Evolutionary conservation across 2,329 filamentous ascomycete genomes (phyloP), one percentile per base, ranked within the genome.

Genomic region (Ceratocystis alfenasii): DNA sequence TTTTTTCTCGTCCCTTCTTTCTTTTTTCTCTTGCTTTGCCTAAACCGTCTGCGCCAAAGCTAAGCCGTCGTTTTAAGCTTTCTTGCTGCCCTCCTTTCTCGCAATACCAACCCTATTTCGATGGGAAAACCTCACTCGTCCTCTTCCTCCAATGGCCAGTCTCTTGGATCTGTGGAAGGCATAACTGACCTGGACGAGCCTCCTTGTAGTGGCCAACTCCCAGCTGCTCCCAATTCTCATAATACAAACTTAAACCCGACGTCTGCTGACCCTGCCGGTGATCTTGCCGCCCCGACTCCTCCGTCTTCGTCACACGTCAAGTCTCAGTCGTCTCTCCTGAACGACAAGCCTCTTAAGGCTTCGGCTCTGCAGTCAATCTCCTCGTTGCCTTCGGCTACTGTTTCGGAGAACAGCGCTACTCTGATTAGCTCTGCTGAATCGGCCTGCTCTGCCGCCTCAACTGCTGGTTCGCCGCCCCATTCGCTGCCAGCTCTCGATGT

Each of bases 401-500:
- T 65, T 22, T 55, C 64, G 10, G 64, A 65, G 25, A 64, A 66
- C 62, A 59, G 60, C 8, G 62, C 66, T 28, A 67, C 66, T 22
- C 63, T 65, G 28, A 61, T 67, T 44, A 67, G 57, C 45, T 65
- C 66, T 17, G 45, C 60, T 48, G 65, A 63, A 25, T 64, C 66
- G 28, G 57, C 46, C 22, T 36, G 22, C 25, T 61, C 59, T 53
- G 62, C 53, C 45, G 55, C 30, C 30, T 61, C 57, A 17, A n/a
- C 57, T 44, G 25, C 44, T 59, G 36, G 36, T 44, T 22, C 65
- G 65, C 66, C 68, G 59, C 69, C 75, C 60, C 73, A 76, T 67
- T 68, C 69, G 15, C 64, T 70, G 20, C 63, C 68, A 46, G 68
- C 69, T 57, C 62, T 65, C 65, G 69, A 73, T 67, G 69, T 76